Evolutionary conservation across 306 rosid genomes (phyloP), one percentile per base, ranked within the genome.

Genomic region (Geum urbanum): DNA sequence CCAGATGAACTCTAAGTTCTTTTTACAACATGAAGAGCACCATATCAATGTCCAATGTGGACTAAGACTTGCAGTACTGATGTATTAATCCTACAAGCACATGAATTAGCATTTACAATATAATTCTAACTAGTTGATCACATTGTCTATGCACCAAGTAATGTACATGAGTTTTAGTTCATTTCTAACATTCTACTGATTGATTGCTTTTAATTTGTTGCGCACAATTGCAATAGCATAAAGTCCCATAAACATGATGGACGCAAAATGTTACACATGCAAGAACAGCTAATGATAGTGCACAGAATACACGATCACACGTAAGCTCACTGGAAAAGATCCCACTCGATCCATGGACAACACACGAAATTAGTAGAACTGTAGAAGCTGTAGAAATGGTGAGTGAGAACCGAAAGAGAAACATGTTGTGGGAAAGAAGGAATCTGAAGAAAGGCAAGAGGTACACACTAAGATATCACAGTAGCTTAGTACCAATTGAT

Each of bases 401-500:
- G 35, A 20, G 7, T 47, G 27, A 9, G 15, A 9, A 55, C 22
- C 39, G 60, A 55, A 22, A 20, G 35, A 13, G 43, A 13, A 3
- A 24, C 11, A 27, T 11, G 13, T 4, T 55, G 7, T 6, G 20
- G 57, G 15, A 51, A 11, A 35, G 22, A 27, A 14, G 13, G 64
- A 58, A 14, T 35, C 45, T 11, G 7, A 35, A 35, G 64, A 59
- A 16, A 49, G 44, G 9, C 16, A 15, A n/a, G 14, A 8, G 14
- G 14, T 59, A 5, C 44, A 48, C 4, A 16, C 22, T 22, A 5
- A 15, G 59, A 50, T 67, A 20, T 35, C 20, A 39, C 72, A 37
- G 72, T 68, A 68, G 51, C 49, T 52, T 5, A 37, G 61, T 51
- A 52, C 39, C 44, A 35, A 22, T 10, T 37, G 54, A 58, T 27